Conservation (phyloP, 2,329 filamentous ascomycete species). For the Dactylonectria macrodidyma region DNA sequence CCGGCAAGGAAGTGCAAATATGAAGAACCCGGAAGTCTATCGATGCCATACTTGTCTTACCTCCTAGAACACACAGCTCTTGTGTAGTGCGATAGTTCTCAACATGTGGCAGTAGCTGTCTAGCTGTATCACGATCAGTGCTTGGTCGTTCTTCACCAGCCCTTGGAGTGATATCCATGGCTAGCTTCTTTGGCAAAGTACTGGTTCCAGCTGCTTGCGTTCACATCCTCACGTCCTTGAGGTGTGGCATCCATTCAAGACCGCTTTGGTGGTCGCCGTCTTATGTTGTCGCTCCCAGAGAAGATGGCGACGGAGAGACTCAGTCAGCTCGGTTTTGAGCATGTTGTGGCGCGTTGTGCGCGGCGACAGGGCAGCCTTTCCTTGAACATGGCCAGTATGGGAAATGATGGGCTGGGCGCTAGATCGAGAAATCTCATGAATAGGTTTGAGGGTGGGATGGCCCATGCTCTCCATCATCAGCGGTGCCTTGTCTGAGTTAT, state of each 20-base stretch:
- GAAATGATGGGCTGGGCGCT: conserved; percentile 83
- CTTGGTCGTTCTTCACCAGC: no score
- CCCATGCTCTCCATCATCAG: conserved; percentile 75
- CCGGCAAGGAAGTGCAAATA: no score
- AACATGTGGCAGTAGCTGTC: no score
- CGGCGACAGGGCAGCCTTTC: conserved; percentile 87
- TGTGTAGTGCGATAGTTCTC: no score
- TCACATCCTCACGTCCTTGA: no score
- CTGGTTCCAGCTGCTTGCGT: no score
- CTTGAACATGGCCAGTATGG: conserved; percentile 74
- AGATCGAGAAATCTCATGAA: conserved; percentile 77
- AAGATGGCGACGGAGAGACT: conserved; percentile 91
- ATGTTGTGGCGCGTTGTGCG: conserved; percentile 71
- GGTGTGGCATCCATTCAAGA: conserved; percentile 90
- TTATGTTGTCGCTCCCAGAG: conserved; percentile 97
- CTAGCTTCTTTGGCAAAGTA: no score
- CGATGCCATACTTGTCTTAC: no score
- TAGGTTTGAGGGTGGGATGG: conserved; percentile 65
- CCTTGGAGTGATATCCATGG: no score
- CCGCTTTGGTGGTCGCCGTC: conserved; percentile 88
- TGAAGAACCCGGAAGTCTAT: no score
- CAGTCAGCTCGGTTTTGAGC: conserved; percentile 86
- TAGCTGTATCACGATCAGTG: no score
- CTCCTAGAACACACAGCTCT: no score
- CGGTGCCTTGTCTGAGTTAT: conserved; percentile 74